These are phyloP conservation scores for Pseudocercospora pini-densiflorae DNA, from an alignment of 2,329 filamentous ascomycete species.

Conservation along the genomic window DNA sequence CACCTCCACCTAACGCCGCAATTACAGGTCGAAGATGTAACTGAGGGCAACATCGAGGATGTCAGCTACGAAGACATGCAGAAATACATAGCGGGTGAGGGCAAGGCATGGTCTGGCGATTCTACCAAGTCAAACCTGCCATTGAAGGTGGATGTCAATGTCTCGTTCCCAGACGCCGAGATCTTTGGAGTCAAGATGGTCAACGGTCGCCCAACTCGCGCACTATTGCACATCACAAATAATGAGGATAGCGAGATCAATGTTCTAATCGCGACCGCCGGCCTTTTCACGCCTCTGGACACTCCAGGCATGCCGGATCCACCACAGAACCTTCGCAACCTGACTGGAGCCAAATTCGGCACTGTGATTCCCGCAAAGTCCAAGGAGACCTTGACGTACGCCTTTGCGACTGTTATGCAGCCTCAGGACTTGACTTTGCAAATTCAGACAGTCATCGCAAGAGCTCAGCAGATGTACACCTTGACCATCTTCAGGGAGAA, in stretches of 20 bases:
- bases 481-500: constrained; percentile 79
- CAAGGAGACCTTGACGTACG: constrained; percentile 77
- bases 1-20: constrained; percentile 19
- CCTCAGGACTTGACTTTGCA: constrained; percentile 85
- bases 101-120: constrained; percentile 18
- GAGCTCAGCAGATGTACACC: constrained; percentile 73
- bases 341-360: constrained; percentile 77
- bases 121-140: constrained; percentile 52
- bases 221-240: constrained; percentile 82
- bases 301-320: constrained; percentile 56
- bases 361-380: constrained; percentile 75
- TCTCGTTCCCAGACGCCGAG: constrained; percentile 69
- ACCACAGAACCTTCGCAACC: constrained; percentile 74
- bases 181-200: constrained; percentile 95
- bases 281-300: constrained; percentile 64
- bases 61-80: constrained; percentile 27
- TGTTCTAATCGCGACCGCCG: constrained; percentile 76
- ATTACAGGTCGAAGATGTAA: constrained; percentile 29
- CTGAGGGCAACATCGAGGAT: constrained; percentile 21
- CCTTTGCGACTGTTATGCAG: constrained; percentile 88
- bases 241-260: constrained; percentile 76
- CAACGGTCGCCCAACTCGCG: constrained; percentile 85
- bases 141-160: constrained; percentile 61
- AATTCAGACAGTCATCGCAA: constrained; percentile 74
- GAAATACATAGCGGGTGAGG: constrained; percentile 22